Evolutionary conservation across 2,329 filamentous ascomycete genomes (phyloP).

Genomic region (Ophiostoma fasciatum): DNA sequence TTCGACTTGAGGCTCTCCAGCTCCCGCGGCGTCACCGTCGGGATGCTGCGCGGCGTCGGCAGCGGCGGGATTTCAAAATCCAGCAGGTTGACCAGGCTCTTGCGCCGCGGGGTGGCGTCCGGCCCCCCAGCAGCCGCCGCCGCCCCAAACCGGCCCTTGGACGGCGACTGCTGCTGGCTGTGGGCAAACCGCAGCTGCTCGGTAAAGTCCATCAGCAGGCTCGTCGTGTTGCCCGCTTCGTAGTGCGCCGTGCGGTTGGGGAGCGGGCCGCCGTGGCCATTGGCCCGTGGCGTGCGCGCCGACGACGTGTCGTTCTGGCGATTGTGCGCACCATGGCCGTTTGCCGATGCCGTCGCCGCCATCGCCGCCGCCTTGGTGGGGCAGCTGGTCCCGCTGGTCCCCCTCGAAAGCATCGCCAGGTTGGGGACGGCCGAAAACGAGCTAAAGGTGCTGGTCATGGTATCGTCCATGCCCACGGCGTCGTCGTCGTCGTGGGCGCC

Average conservation of each 20-base stretch:
- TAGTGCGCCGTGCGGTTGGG: conserved; percentile 27
- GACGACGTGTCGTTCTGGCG: neutral
- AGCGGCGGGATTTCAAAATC: conserved; percentile 91
- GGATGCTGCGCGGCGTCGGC: conserved; percentile 81
- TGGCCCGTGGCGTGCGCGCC: conserved; percentile 1
- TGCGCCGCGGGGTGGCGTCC: conserved; percentile 32
- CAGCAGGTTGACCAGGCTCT: conserved; percentile 51
- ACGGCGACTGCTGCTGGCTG: conserved; percentile 23
- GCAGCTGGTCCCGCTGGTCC: conserved; percentile 20
- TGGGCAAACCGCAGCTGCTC: conserved; percentile 46
- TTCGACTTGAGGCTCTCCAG: conserved; percentile 82
- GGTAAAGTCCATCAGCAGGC: conserved; percentile 75
- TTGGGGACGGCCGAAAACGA: conserved; percentile 81
- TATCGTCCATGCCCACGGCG: conserved; percentile 48
- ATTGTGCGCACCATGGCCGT: no score
- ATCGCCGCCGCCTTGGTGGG: conserved; percentile 38
- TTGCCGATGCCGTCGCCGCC: neutral
- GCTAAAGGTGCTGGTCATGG: conserved; percentile 70
- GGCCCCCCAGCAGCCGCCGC: no score
- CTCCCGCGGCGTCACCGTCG: conserved; percentile 81
- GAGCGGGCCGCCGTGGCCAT: conserved; percentile 17
- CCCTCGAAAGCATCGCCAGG: conserved; percentile 14
- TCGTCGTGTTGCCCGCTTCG: conserved; percentile 50
- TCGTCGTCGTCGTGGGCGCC: conserved; percentile 15
- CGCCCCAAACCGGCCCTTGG: conserved; percentile 19